Conservation (phyloP, 2,329 filamentous ascomycete species). For the Aquanectria penicillioides region DNA sequence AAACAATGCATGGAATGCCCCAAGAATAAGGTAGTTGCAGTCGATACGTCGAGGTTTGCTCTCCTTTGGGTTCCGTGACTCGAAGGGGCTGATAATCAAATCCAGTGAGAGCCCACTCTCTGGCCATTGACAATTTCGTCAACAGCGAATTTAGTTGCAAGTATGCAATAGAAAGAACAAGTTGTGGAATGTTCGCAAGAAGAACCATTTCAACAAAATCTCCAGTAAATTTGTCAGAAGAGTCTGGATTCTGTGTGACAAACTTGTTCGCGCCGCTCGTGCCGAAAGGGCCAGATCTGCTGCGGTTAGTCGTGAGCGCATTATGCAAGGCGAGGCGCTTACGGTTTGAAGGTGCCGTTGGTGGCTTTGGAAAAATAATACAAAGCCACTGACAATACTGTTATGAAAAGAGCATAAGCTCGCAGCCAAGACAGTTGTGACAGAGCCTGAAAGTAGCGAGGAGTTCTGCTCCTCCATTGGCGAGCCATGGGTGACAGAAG, state of each 20-base stretch:
- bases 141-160: not conserved
- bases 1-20: not conserved
- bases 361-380: not conserved
- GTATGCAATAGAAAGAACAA: slow-evolving; percentile 1
- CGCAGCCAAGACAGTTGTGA: not conserved
- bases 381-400: not conserved
- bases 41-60: not conserved
- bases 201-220: slow-evolving; percentile 1
- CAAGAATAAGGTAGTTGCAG: slow-evolving; percentile 7
- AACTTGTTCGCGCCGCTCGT: slow-evolving; percentile 5
- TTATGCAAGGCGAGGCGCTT: not conserved
- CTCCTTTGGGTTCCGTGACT: slow-evolving; percentile 1
- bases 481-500: not conserved
- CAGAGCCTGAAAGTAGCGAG: not conserved
- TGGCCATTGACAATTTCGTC: slow-evolving; percentile 3
- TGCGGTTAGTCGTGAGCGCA: not conserved
- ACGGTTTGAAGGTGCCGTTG: not conserved
- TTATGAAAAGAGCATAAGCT: not conserved
- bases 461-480: not conserved
- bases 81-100: not conserved
- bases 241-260: not conserved
- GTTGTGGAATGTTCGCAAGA: slow-evolving; percentile 8
- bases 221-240: not conserved
- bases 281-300: not conserved
- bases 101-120: not conserved